Evolutionary conservation across 2,329 filamentous ascomycete genomes (phyloP).

Genomic region (Pseudocercospora crystallina): DNA sequence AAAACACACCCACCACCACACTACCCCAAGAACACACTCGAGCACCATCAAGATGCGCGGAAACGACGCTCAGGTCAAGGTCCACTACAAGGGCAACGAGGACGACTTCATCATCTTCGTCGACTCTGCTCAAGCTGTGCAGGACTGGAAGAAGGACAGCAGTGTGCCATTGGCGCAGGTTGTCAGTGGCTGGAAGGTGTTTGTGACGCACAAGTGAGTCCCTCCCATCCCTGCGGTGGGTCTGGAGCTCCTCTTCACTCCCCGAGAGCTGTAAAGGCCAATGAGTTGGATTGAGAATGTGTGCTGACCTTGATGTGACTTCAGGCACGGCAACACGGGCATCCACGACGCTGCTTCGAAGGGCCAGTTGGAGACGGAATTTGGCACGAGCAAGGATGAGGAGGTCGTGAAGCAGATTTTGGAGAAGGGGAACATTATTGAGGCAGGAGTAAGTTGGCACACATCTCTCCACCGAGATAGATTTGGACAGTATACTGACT

Average conservation of each 20-base stretch:
- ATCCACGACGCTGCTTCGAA: constrained; percentile 75
- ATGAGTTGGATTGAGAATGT: not conserved
- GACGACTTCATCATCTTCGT: constrained; percentile 70
- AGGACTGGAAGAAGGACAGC: constrained; percentile 81
- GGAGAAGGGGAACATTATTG: constrained; percentile 69
- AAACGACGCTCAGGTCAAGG: constrained; percentile 69
- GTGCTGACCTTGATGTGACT: constrained; percentile 5
- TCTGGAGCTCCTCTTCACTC: not conserved
- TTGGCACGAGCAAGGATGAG: constrained; percentile 76
- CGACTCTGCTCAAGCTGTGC: constrained; percentile 61
- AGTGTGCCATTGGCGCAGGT: constrained; percentile 80
- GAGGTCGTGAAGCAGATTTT: constrained; percentile 81
- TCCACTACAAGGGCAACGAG: constrained; percentile 77
- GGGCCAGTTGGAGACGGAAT: constrained; percentile 75
- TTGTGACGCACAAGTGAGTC: constrained; percentile 81
- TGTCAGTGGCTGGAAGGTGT: constrained; percentile 84
- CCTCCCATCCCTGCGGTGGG: not conserved
- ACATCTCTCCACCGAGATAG: not conserved
- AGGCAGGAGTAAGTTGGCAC: constrained; percentile 51
- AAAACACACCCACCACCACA: not conserved
- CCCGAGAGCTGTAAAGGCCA: not conserved
- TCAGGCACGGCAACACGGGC: constrained; percentile 82
- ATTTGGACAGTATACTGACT: not conserved
- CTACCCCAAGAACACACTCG: not conserved
- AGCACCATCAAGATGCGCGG: constrained; percentile 52